Base-by-base conservation (phyloP, 495 filamentous ascomycete species). In the Cladorrhinum samala region DNA sequence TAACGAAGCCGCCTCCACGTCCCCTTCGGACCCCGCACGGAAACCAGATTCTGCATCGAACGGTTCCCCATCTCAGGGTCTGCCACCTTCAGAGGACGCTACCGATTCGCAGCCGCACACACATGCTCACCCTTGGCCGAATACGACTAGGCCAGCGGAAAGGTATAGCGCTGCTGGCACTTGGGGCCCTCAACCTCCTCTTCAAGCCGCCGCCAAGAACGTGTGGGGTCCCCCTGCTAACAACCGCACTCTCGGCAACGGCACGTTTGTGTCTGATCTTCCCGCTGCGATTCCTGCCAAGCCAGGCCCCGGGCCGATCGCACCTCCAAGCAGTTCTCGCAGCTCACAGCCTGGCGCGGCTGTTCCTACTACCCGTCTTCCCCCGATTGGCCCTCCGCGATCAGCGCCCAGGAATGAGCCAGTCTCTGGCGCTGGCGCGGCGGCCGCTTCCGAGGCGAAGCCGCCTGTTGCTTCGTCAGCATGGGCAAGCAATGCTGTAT, bases 221-320 rank as follows among this genome's bases (percentile, higher is more conserved):
- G 81, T 86, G 5, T 91, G 88, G 87, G 87, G 85, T 30, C 81
- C 84, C n/a, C 76, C 86, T 7, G 82, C 76, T 44, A 85, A 79
- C 60, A 81, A 87, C 58, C 80, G 81, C 51, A 81, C 79, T 18
- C 74, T 91, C 19, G 87, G 87, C 2, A 91, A 91, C 58, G 87
- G 87, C n/a, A 86, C 86, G 2, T 91, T 91, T 60, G 81, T 83
- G 44, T 77, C 81, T 44, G 75, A 80, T 44, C 60, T 59, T 33
- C 72, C 25, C 24, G 14, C 21, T 63, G 55, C 54, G 57, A 63
- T 66, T 13, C 54, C 64, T 13, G 51, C 49, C 16, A 69, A 71
- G 50, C 52, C 69, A 1, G 72, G 71, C 1, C 72, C 76, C n/a
- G 69, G 72, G 2, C 72, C 79, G 1, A 76, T 77, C 37, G 69